A percentile compares a stretch with the other conserved stretches of the same genome.
phyloP scores from a whole-genome alignment of 2,329 filamentous ascomycete genomes.

The Fusarium virguliforme region DNA sequence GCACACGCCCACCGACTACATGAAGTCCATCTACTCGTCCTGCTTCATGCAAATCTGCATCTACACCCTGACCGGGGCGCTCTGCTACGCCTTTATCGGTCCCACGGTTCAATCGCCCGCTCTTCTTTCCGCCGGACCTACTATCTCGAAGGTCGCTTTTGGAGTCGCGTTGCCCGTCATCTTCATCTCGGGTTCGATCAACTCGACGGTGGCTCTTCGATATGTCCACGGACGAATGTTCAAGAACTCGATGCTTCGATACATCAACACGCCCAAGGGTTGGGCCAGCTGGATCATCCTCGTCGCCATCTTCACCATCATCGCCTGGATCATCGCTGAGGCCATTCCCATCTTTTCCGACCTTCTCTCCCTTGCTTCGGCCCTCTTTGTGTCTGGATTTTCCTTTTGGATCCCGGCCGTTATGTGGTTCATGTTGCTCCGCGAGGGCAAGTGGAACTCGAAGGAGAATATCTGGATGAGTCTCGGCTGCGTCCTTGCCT shows the following conservation, averaged over 20 bases:
- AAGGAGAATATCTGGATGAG: constrained; percentile 43
- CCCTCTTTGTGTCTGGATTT: constrained; percentile 41
- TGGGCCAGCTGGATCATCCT: constrained; percentile 43
- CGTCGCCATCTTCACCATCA: constrained; percentile 36
- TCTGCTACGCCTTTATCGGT: constrained; percentile 81
- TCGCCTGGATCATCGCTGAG: constrained; percentile 43
- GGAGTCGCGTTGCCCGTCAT: constrained; percentile 75
- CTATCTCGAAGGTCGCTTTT: constrained; percentile 78
- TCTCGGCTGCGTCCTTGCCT: constrained; percentile 38
- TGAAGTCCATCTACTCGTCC: constrained; percentile 73
- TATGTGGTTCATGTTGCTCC: constrained; percentile 42
- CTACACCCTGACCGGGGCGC: constrained; percentile 76
- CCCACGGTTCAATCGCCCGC: constrained; percentile 76
- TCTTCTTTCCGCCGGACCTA: constrained; percentile 73
- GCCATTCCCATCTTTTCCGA: constrained; percentile 44
- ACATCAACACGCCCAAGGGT: constrained; percentile 39
- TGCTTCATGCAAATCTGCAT: constrained; percentile 74
- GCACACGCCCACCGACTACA: constrained; percentile 48
- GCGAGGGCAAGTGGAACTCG: constrained; percentile 39
- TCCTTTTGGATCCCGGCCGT: constrained; percentile 43
- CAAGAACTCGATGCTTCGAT: constrained; percentile 40
- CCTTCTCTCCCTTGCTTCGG: constrained; percentile 37
- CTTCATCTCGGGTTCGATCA: constrained; percentile 49
- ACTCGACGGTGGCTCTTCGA: constrained; percentile 41
- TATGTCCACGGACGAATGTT: constrained; percentile 45